Evolutionary conservation across 1,284 basidiomycete genomes (phyloP).

Genomic region (Sphagnurus paluster): DNA sequence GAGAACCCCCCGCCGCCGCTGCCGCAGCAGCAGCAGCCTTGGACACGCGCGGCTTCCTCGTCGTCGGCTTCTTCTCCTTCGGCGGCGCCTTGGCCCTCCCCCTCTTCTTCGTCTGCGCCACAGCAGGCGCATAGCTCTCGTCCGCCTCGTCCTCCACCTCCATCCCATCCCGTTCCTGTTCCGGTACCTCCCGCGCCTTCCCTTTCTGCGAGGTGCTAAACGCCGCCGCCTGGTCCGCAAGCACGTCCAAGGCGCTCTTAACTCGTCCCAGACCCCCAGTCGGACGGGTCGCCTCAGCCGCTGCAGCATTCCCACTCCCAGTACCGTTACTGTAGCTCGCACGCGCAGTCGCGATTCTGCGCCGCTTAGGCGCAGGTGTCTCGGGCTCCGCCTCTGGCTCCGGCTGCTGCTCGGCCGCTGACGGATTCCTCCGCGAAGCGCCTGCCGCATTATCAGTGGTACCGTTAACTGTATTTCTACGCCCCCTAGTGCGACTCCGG

Average conservation of each 20-base stretch:
- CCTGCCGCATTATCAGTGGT: background rate
- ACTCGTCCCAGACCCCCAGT: slow-evolving; percentile 21
- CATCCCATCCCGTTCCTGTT: background rate
- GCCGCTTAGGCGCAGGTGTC: slow-evolving; percentile 27
- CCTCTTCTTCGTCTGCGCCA: slow-evolving; percentile 10
- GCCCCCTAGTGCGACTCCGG: slow-evolving; percentile 2
- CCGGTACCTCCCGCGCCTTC: slow-evolving; percentile 11
- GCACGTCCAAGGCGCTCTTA: slow-evolving; percentile 61
- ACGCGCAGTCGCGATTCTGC: slow-evolving; percentile 21
- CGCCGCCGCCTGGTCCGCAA: slow-evolving; percentile 68
- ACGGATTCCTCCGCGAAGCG: too few relatives aligned
- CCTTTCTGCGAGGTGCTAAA: slow-evolving; percentile 29
- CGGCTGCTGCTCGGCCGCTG: too few relatives aligned
- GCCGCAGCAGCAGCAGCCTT: slow-evolving; percentile 13
- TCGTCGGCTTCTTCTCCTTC: slow-evolving; percentile 19
- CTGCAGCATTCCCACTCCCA: slow-evolving; percentile 6
- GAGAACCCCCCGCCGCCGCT: background rate
- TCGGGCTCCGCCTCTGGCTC: slow-evolving; percentile 18
- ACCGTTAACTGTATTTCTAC: slow-evolving; percentile 8
- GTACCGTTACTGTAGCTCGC: slow-evolving; percentile 11
- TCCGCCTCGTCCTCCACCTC: slow-evolving; percentile 4
- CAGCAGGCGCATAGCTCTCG: background rate
- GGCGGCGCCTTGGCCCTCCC: slow-evolving; percentile 15
- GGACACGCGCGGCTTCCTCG: slow-evolving; percentile 15
- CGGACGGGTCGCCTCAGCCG: too few relatives aligned